Evolutionary conservation across 345 rosid species (phyloP), one percentile per base, ranked within the genome.

Genomic region (Litchi chinensis): DNA sequence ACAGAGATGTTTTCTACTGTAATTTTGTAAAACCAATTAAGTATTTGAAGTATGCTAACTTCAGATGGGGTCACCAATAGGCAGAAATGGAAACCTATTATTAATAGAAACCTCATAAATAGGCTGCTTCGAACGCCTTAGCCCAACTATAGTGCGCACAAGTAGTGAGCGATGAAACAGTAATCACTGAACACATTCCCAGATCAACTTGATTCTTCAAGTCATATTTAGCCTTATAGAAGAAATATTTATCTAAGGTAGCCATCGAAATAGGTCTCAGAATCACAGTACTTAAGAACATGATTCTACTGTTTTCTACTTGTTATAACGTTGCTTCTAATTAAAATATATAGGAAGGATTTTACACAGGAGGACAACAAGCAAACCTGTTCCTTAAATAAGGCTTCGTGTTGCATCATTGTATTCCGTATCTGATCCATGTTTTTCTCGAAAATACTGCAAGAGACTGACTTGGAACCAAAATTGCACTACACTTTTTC

Each of bases 321-420:
- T 41, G 44, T 41, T 41, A 41, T 50, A 50, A 50, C 18, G 13
- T 50, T 50, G 56, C 56, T 11, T 5, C 56, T 13, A 50, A 12
- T 50, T 50, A 50, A 13, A 54, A 16, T 54, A 54, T 5, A 16
- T 16, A 54, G 6, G 56, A 5, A 50, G 16, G 56, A 13, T 50
- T 13, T 50, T 50, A 12, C 5, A 13, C 15, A 8, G 41, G 19
- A 63, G 67, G 69, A 28, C 13, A 65, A 66, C 16, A 39, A 5
- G 46, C 63, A 18, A 40, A 77, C 80, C 80, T 77, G 80, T 59
- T 77, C 80, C 57, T 43, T 77, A 21, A 77, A 77, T 48, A 77
- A 69, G 10, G 80, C 69, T 59, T 77, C 80, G 12, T 77, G 80
- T 44, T 70, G 74, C 69, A 77, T 59, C 75, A 77, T 77, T 59